Evolutionary conservation across 495 filamentous ascomycete species (phyloP), one percentile per base, ranked within the genome.

Genomic region (Podospora pseudocomata): DNA sequence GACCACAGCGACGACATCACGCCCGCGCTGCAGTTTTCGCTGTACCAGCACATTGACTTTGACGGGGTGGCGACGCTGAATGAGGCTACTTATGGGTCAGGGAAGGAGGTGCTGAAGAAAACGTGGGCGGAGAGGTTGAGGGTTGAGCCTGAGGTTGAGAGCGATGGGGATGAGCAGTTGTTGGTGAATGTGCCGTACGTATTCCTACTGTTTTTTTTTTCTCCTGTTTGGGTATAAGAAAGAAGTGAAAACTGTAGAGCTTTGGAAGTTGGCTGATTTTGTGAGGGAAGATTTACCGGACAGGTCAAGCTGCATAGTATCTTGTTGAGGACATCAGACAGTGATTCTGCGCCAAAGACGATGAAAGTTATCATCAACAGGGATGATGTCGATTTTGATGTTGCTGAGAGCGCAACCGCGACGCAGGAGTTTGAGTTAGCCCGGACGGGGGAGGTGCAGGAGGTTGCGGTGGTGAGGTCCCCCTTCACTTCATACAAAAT

Each of bases 31-130:
- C 93, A 97, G 78, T 90, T 87, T 67, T 89, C 92, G 39, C 85
- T 99, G 15, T 98, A 97, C 79, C 86, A 91, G 59, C 90, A 97
- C 75, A 94, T 99, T 72, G 85, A 94, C 66, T 97, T 98, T 77
- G 89, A 92, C 78, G 85, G 86, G 15, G 90, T 98, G 71, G 85
- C 76, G n/a, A 93, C 94, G 0, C 76, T 97, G 64, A 99, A 98
- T 75, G 96, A 98, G 79, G 80, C 86, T 0, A 76, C 76, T 6
- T 78, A 86, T 5, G 86, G 87, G 54, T 87, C 90, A 3, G 95
- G 93, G 44, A 84, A 83, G 65, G 88, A 85, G 1, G 86, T 97
- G 63, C 85, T 94, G n/a, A 85, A 91, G 78, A 99, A 99, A 80
- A 91, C 92, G 58, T 98, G 93, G 93, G 83, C 86, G 4, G 88